phyloP scores from a whole-genome alignment of 768 basidiomycete species.

The Kondoa subrosea region DNA sequence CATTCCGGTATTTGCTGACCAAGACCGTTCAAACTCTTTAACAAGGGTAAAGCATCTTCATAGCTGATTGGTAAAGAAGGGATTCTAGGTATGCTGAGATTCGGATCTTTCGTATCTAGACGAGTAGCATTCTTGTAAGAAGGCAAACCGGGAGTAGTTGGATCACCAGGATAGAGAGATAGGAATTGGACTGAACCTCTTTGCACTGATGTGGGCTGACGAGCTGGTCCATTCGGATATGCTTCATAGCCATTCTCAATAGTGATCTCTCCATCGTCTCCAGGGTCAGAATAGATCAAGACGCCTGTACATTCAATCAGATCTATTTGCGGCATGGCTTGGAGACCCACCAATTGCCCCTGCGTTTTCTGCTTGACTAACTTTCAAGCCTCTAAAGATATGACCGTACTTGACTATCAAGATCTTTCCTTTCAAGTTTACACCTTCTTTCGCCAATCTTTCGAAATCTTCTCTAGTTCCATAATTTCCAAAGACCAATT shows the following conservation, averaged over 20 bases:
- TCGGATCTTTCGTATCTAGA: conserved; percentile 31
- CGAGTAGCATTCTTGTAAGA: conserved; percentile 60
- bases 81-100: conserved; percentile 48
- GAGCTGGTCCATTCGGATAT: conserved; percentile 73
- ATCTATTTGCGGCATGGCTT: neutral
- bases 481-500: conserved; percentile 62
- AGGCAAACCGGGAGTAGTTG: conserved; percentile 74
- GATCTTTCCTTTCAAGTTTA: neutral
- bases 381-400: conserved; percentile 72
- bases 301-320: conserved; percentile 8
- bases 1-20: conserved; percentile 31
- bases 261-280: conserved; percentile 24
- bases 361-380: conserved; percentile 46
- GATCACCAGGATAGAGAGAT: conserved; percentile 43
- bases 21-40: conserved; percentile 40
- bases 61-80: conserved; percentile 83
- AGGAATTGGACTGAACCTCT: conserved; percentile 66
- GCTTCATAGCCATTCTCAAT: conserved; percentile 17
- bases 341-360: conserved; percentile 23
- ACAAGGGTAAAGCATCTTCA: conserved; percentile 55
- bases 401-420: conserved; percentile 34
- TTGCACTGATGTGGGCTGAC: conserved; percentile 67
- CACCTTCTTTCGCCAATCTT: conserved; percentile 42
- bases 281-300: conserved; percentile 28
- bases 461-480: conserved; percentile 60